Base-by-base conservation (phyloP, 1,284 basidiomycete genomes). In the Cutaneotrichosporon sp. region DNA sequence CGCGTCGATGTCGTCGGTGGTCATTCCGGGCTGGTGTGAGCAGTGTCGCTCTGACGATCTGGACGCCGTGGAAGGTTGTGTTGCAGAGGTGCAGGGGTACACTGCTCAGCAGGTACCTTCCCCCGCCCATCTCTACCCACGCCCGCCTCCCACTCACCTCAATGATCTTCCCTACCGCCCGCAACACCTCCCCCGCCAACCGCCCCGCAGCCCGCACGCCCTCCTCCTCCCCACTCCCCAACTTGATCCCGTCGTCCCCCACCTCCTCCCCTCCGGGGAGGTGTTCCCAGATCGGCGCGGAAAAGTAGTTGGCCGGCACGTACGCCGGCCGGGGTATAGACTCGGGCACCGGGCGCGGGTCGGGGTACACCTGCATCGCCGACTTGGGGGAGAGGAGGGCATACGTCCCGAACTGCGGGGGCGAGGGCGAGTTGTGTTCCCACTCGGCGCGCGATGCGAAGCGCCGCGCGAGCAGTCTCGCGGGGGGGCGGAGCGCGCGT, bases 1-100 rank as follows among this genome's bases (percentile, higher is more conserved):
- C 18, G 80, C 77, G 72, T 95, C 91, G 56, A 95, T 87, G 10
- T 81, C 80, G 58, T 88, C 84, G 5, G 92, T 93, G 2, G 90
- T 91, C 14, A 86, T 77, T 7, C 89, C 89, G 52, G 86, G 83
- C 91, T 92, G 29, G 29, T 11, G 50, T 34, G 29, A 52, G 38
- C 11, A 6, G 11, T 11, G 33, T n/a, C n/a, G 2, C 25, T 22
- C 10, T 54, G 34, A 34, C 18, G 43, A 20, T 22, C 36, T 14
- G 18, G 36, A 33, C 14, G 5, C 36, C 36, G 18, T 5, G 31
- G 31, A 11, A 33, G 36, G n/a, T n/a, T n/a, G n/a, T n/a, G n/a
- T n/a, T n/a, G n/a, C n/a, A n/a, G n/a, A n/a, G n/a, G n/a, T n/a
- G n/a, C n/a, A n/a, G n/a, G n/a, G n/a, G n/a, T n/a, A n/a, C n/a